Evolutionary conservation across 164 flowering plant genomes (phyloP).

Genomic region (Annona squamosa): DNA sequence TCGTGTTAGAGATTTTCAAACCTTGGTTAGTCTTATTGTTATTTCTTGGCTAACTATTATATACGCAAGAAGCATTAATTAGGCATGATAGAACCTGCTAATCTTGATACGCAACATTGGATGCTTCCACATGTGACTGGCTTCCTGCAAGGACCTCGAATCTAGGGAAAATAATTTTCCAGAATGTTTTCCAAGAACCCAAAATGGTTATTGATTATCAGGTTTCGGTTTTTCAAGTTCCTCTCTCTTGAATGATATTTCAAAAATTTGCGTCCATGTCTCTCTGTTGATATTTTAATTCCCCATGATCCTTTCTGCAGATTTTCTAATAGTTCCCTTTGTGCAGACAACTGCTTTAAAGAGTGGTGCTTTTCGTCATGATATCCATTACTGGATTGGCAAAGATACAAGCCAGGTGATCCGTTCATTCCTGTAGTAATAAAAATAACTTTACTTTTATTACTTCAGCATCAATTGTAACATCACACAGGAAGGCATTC

Average conservation of each 20-base stretch:
- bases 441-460: background rate
- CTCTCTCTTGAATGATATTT: too few species aligned
- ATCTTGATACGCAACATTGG: background rate
- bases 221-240: too few species aligned
- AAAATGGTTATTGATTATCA: too few species aligned
- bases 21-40: too few species aligned
- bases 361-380: conserved; percentile 86
- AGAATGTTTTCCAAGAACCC: background rate
- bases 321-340: background rate
- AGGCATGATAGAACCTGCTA: background rate
- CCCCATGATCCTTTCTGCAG: too few species aligned
- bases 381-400: conserved; percentile 99
- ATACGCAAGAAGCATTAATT: too few species aligned
- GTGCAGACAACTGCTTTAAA: conserved; percentile 83
- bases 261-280: too few species aligned
- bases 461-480: background rate
- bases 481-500: background rate
- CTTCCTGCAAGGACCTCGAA: background rate
- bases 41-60: too few species aligned
- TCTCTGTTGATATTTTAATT: too few species aligned
- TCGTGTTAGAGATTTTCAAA: too few species aligned
- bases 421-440: background rate
- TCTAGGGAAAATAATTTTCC: background rate
- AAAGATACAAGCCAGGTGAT: conserved; percentile 85
- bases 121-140: background rate